phyloP scores from a whole-genome alignment of 1,139 yeast genomes.

The Yamadazyma atlantica region DNA sequence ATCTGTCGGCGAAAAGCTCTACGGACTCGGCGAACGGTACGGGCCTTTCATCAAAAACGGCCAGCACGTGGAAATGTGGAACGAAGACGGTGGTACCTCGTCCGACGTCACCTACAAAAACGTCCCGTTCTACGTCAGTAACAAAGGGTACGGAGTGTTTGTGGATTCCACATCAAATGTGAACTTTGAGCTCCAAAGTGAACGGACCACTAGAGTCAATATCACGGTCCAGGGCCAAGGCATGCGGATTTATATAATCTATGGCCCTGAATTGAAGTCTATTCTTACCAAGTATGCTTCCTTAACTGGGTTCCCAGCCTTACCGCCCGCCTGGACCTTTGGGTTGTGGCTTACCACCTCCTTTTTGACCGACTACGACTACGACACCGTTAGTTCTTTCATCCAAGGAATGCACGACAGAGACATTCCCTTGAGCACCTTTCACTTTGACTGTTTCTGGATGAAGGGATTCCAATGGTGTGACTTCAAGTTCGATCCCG shows the following conservation, averaged over 20 bases:
- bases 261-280: constrained; percentile 30
- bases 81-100: constrained; percentile 37
- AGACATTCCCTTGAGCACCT: constrained; percentile 28
- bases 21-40: constrained; percentile 35
- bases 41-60: constrained; percentile 36
- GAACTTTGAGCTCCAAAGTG: constrained; percentile 31
- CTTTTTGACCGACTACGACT: constrained; percentile 30
- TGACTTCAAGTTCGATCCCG: constrained; percentile 33
- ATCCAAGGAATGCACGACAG: constrained; percentile 33
- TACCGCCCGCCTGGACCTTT: constrained; percentile 38
- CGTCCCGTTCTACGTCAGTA: constrained; percentile 31
- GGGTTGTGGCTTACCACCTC: constrained; percentile 36
- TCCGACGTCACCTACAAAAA: constrained; percentile 34
- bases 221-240: constrained; percentile 33
- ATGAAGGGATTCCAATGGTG: constrained; percentile 37
- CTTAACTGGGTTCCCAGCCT: constrained; percentile 32
- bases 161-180: constrained; percentile 30
- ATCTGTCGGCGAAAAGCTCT: constrained; percentile 33
- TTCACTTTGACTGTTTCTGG: constrained; percentile 40
- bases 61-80: constrained; percentile 35
- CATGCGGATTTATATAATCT: constrained; percentile 24
- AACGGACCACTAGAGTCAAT: constrained; percentile 33
- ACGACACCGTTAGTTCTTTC: constrained; percentile 27
- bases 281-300: constrained; percentile 25
- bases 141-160: constrained; percentile 33